Base-by-base conservation (phyloP, 2,329 filamentous ascomycete genomes). In the Aspergillus caelatus region DNA sequence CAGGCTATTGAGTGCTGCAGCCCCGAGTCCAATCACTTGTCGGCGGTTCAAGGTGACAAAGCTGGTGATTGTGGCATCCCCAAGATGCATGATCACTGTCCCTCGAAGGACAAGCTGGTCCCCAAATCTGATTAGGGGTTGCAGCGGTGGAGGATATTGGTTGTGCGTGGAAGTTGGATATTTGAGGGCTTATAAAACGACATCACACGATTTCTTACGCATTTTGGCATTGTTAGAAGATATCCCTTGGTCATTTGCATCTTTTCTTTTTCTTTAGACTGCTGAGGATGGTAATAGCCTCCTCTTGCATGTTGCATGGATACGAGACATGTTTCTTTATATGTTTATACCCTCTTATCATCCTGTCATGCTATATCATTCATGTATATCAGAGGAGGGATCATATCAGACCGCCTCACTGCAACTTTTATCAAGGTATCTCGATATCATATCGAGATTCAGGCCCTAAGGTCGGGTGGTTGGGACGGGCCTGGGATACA, bases 1-100 rank as follows among this genome's bases (percentile, higher is more conserved):
- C 90, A 87, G 79, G 86, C 84, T 58, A 86, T 93, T 46, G 91
- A 94, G 70, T 95, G 92, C 79, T 96, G 92, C 75, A 89, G 92
- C 70, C 79, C 88, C 5, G 91, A 36, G 19, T 32, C 19, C 16
- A 10, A 10, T 32, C 28, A 23, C 30, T 23, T 54, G 26, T 36
- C 52, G 8, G 3, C 21, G 3, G 2, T 16, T 36, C 28, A 32
- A n/a, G 16, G 9, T 36, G 30, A n/a, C 43, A 23, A 46, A 26
- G 4, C 46, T 50, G 46, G 26, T 14, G 26, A 50, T 50, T 19
- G 10, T 28, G 23, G 8, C 16, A 50, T 30, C 26, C 26, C 16
- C 26, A 50, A 10, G 11, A 26, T 4, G 30, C 52, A 54, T 54
- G 52, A 54, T 16, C 52, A 36, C 21, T 9, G 28, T 12, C 28